Conservation (phyloP, 176 grass and related monocot species). For the Avena eriantha region DNA sequence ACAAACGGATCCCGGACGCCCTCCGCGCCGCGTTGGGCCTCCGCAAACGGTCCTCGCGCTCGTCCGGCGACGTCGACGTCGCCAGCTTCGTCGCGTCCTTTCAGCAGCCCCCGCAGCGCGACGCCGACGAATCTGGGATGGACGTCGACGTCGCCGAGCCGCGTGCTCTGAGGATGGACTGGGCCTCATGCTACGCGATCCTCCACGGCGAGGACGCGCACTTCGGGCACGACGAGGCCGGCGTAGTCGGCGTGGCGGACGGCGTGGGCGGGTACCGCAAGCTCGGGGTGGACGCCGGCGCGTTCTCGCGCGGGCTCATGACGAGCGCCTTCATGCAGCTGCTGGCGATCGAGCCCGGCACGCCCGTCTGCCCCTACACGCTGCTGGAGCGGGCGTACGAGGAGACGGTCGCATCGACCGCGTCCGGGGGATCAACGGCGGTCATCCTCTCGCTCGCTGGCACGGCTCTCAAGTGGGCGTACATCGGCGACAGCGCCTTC, state of each 20-base stretch:
- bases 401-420: not conserved
- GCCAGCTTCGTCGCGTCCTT: not conserved
- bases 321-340: slow-evolving; percentile 2
- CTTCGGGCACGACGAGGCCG: slow-evolving; percentile 30
- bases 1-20: not conserved
- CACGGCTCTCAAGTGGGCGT: slow-evolving; percentile 27
- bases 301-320: slow-evolving; percentile 44
- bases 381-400: slow-evolving; percentile 36
- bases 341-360: not conserved
- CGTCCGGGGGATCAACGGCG: slow-evolving; percentile 11
- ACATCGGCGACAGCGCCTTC: slow-evolving; percentile 38
- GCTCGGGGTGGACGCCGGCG: slow-evolving; percentile 20
- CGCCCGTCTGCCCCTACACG: slow-evolving; percentile 24
- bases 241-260: slow-evolving; percentile 45
- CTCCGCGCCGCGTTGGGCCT: not conserved
- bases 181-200: slow-evolving; percentile 7
- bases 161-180: slow-evolving; percentile 22
- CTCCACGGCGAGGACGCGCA: slow-evolving; percentile 44
- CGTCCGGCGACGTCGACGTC: not conserved
- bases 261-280: slow-evolving; percentile 38
- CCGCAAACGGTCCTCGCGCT: not conserved
- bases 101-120: no score
- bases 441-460: slow-evolving; percentile 28
- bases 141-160: not conserved
- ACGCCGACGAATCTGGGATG: not conserved